A percentile compares a stretch with the other conserved stretches of the same genome.
These are phyloP conservation scores for Backusella westeae DNA, from an alignment of 192 early-diverging fungal species.

Conservation along the genomic window DNA sequence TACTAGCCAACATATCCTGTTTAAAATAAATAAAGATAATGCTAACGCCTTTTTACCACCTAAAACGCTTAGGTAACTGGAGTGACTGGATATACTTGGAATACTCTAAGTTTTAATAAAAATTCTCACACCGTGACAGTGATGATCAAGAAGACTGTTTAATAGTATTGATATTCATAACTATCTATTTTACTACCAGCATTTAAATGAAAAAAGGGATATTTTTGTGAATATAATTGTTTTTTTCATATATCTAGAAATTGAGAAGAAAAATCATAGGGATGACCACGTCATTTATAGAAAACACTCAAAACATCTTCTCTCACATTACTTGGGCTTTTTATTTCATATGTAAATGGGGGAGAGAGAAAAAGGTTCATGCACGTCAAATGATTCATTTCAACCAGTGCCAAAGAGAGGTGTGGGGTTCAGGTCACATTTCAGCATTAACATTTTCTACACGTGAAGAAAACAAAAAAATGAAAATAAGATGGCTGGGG, in stretches of 20 bases:
- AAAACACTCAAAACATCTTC: not conserved
- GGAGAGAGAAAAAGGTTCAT: not conserved
- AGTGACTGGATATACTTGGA: not conserved
- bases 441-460: not conserved
- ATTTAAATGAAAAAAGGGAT: not conserved
- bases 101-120: not conserved
- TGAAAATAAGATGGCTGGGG: not conserved
- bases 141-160: not conserved
- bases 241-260: not conserved
- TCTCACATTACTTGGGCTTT: not conserved
- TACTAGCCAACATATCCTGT: not conserved
- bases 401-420: not conserved
- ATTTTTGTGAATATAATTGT: not conserved
- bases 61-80: not conserved
- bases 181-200: not conserved
- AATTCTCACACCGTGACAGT: not conserved
- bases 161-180: not conserved
- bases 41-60: not conserved
- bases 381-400: not conserved
- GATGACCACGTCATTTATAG: not conserved
- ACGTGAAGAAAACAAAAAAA: not conserved
- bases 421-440: slow-evolving; percentile 3
- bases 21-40: not conserved
- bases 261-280: not conserved
- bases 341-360: not conserved